phyloP scores from a whole-genome alignment of 164 flowering plant species.

The Magnolia officinalis region DNA sequence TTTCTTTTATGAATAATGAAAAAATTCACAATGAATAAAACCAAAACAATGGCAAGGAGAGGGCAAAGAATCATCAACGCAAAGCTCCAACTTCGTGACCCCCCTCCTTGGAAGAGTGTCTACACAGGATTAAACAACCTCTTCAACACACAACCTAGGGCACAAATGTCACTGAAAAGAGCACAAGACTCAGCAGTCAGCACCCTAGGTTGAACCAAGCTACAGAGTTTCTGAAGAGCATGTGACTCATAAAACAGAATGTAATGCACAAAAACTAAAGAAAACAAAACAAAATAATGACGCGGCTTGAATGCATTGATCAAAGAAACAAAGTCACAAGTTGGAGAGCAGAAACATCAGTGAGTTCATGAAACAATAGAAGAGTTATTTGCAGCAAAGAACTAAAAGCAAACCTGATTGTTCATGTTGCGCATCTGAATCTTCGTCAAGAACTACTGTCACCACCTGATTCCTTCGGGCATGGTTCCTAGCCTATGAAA shows the following conservation, averaged over 20 bases:
- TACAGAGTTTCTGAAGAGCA: not conserved
- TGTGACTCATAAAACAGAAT: not conserved
- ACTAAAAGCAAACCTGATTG: conserved; percentile 13
- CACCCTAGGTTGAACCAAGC: not conserved
- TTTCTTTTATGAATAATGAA: no score
- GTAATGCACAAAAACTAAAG: not conserved
- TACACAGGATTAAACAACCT: no score
- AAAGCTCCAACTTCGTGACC: no score
- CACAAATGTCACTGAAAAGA: not conserved
- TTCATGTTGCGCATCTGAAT: conserved; percentile 19
- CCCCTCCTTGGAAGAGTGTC: no score
- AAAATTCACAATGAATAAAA: no score
- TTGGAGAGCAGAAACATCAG: not conserved
- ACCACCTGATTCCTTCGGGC: conserved; percentile 43
- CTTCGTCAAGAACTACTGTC: conserved; percentile 44
- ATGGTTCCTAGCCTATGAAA: conserved; percentile 57
- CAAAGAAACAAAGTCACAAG: not conserved
- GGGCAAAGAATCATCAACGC: no score
- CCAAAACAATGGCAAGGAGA: no score
- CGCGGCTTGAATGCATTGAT: no score
- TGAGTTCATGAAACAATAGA: not conserved
- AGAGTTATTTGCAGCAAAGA: not conserved
- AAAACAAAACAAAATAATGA: not conserved
- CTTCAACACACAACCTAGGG: not conserved
- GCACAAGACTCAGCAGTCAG: not conserved